Percentiles rank a stretch among this genome's conserved stretches.
Conservation (phyloP, 1,284 basidiomycete genomes). For the Ganoderma sinense region DNA sequence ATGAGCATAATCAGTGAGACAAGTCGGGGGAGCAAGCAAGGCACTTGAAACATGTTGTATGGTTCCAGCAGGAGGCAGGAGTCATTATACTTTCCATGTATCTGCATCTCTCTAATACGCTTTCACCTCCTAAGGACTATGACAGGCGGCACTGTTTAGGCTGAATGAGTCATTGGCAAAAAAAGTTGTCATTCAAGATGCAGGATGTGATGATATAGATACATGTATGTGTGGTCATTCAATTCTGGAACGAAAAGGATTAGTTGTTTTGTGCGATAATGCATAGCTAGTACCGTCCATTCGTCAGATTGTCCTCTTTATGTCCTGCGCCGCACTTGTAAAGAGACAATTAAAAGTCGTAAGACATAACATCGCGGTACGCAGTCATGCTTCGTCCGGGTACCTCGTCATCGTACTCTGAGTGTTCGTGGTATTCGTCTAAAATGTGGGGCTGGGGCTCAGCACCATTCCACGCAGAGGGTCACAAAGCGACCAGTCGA, state of each 20-base stretch:
- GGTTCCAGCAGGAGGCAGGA: not conserved
- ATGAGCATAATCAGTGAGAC: no score
- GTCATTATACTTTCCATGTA: slow-evolving; percentile 5
- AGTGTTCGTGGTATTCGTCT: slow-evolving; percentile 34
- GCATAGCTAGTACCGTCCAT: slow-evolving; percentile 3
- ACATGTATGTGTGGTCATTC: not conserved
- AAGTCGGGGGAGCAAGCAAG: no score
- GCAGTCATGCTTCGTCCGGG: slow-evolving; percentile 11
- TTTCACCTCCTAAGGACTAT: not conserved
- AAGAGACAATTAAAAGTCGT: slow-evolving; percentile 8
- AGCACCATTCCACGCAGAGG: not conserved
- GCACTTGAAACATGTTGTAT: no score
- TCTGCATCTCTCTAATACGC: no score
- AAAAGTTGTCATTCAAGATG: not conserved
- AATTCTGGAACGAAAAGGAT: not conserved
- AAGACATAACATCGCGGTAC: slow-evolving; percentile 24
- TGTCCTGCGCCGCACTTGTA: not conserved
- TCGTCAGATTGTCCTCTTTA: not conserved
- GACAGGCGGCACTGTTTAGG: not conserved
- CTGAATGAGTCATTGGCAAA: not conserved
- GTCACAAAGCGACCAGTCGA: not conserved
- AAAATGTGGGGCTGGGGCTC: not conserved
- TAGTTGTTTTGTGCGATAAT: not conserved
- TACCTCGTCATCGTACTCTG: slow-evolving; percentile 26
- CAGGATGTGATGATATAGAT: slow-evolving; percentile 4